A percentile compares a stretch with the other conserved stretches of the same genome.
phyloP scores from a whole-genome alignment of 495 filamentous ascomycete species.

The Glarea lozoyensis region DNA sequence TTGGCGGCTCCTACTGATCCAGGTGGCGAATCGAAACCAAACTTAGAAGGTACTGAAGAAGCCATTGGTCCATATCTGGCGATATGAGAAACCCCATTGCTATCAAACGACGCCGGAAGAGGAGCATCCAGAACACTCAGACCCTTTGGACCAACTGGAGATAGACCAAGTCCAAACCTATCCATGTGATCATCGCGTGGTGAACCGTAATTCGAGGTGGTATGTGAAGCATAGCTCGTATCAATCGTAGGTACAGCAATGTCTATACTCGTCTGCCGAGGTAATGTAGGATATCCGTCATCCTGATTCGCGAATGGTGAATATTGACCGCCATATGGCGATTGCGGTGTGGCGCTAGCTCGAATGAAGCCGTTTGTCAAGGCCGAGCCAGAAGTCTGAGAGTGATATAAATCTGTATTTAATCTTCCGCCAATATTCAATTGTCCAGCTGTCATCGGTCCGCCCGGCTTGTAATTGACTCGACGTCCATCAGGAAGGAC shows the following conservation, averaged over 20 bases:
- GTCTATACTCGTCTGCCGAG: slow-evolving; percentile 37
- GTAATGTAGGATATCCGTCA: slow-evolving; percentile 34
- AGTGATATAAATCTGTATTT: slow-evolving; percentile 55
- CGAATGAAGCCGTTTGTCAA: slow-evolving; percentile 76
- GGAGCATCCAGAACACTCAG: slow-evolving; percentile 88
- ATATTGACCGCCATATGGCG: slow-evolving; percentile 31
- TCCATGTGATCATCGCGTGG: slow-evolving; percentile 60
- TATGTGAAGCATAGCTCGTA: slow-evolving; percentile 66
- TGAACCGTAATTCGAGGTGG: slow-evolving; percentile 79
- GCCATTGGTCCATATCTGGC: slow-evolving; percentile 87
- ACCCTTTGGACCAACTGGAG: slow-evolving; percentile 57
- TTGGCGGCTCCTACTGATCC: slow-evolving; percentile 51
- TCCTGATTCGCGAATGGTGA: slow-evolving; percentile 26
- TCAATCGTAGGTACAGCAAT: slow-evolving; percentile 65
- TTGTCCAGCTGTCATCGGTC: slow-evolving; percentile 32
- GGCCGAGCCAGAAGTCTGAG: slow-evolving; percentile 56
- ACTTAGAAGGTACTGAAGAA: slow-evolving; percentile 85
- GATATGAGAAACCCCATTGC: slow-evolving; percentile 85
- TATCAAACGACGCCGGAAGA: slow-evolving; percentile 92
- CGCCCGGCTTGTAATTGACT: slow-evolving; percentile 62
- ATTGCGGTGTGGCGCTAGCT: slow-evolving; percentile 46
- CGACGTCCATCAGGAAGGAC: slow-evolving; percentile 87
- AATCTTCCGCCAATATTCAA: slow-evolving; percentile 63
- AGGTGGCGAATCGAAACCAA: slow-evolving; percentile 84
- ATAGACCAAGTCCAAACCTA: slow-evolving; percentile 56